Percentiles rank a stretch among this genome's conserved stretches.
phyloP scores from a whole-genome alignment of 2,329 filamentous ascomycete genomes.

The Aaosphaeria pasadenensis region DNA sequence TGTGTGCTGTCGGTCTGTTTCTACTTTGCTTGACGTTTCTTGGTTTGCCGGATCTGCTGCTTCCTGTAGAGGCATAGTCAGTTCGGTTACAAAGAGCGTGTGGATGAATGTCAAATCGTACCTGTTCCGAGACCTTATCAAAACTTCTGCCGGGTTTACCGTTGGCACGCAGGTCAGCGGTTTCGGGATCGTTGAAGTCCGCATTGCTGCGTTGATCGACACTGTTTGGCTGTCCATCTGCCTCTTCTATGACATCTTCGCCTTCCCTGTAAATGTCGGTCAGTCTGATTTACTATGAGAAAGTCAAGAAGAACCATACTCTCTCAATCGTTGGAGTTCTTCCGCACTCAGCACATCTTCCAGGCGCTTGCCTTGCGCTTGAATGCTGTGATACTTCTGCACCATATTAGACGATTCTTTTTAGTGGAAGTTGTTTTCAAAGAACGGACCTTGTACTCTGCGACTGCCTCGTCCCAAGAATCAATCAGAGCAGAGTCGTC shows the following conservation, averaged over 20 bases:
- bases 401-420: neutral
- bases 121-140: slow-evolving; percentile 7
- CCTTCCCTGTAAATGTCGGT: slow-evolving; percentile 27
- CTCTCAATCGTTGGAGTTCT: slow-evolving; percentile 28
- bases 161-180: neutral
- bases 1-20: slow-evolving; percentile 12
- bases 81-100: no score
- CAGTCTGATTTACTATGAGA: neutral
- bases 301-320: slow-evolving; percentile 14
- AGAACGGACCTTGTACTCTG: slow-evolving; percentile 32
- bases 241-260: slow-evolving; percentile 25
- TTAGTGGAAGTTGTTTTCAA: neutral
- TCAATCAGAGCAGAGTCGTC: slow-evolving; percentile 36
- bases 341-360: slow-evolving; percentile 32
- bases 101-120: no score
- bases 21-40: slow-evolving; percentile 9
- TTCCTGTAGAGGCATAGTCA: slow-evolving; percentile 17
- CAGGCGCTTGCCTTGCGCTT: slow-evolving; percentile 31
- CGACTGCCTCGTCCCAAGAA: slow-evolving; percentile 34
- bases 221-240: slow-evolving; percentile 12
- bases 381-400: slow-evolving; percentile 39
- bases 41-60: slow-evolving; percentile 20
- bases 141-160: neutral
- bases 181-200: slow-evolving; percentile 9
- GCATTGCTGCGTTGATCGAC: slow-evolving; percentile 17